Percentiles rank a stretch among this genome's conserved stretches.
These are phyloP conservation scores for Eleusine coracana DNA, from an alignment of 176 grass and related monocot genomes.

Conservation along the genomic window DNA sequence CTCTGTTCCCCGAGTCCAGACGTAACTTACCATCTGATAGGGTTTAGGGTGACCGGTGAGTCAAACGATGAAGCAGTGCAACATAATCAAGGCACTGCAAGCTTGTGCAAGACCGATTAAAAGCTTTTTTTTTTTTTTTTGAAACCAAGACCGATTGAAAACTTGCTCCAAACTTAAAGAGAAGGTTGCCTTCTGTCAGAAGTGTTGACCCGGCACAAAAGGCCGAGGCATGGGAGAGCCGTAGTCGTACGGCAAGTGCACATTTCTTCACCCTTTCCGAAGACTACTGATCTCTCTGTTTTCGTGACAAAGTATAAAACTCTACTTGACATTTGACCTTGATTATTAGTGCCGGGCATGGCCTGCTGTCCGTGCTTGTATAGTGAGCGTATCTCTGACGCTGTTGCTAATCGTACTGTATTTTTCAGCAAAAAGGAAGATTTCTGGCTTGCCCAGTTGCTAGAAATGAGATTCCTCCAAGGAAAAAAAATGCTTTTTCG, in stretches of 20 bases:
- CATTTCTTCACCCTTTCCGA: not conserved
- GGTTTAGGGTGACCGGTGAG: not conserved
- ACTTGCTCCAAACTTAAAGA: constrained; percentile 1
- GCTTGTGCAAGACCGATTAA: not conserved
- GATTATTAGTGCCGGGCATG: not conserved
- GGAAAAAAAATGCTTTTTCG: not conserved
- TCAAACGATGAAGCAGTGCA: not conserved
- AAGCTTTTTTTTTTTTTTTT: no score
- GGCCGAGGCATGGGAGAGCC: not conserved
- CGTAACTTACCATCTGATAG: not conserved
- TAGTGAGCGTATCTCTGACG: not conserved
- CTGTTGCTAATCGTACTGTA: not conserved
- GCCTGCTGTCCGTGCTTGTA: constrained; percentile 11
- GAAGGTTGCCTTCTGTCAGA: constrained; percentile 6
- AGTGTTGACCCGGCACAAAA: constrained; percentile 27
- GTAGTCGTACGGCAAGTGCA: not conserved
- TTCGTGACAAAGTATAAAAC: constrained; percentile 14
- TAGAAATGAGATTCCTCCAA: no score
- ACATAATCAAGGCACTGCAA: constrained; percentile 2
- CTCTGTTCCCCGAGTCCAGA: not conserved
- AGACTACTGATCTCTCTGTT: not conserved
- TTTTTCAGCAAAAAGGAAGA: not conserved
- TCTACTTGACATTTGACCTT: constrained; percentile 23
- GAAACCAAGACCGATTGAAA: not conserved
- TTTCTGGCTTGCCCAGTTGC: not conserved